Conservation (phyloP, 2,329 filamentous ascomycete species). For the Aureobasidium musti region DNA sequence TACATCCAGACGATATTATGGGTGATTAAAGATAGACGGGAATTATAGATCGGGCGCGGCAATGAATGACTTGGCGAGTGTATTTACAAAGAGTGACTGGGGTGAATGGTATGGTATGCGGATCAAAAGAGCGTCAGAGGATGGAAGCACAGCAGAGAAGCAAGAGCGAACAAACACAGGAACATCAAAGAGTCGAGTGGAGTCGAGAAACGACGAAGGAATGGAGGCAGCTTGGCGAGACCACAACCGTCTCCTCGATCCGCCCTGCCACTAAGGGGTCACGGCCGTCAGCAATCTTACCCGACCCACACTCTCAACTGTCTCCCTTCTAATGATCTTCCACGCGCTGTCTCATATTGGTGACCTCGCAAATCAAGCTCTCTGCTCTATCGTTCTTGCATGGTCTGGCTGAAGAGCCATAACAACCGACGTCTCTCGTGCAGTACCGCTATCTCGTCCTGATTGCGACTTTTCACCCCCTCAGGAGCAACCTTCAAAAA, state of each 20-base stretch:
- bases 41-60: conserved; percentile 1
- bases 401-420: not conserved
- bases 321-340: conserved; percentile 18
- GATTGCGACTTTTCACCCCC: not conserved
- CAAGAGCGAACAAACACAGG: not conserved
- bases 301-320: conserved; percentile 1
- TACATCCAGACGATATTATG: conserved; percentile 18
- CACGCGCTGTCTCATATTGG: not conserved
- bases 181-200: not conserved
- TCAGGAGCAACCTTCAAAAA: not conserved
- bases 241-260: conserved; percentile 10
- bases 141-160: conserved; percentile 8
- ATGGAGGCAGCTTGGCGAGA: not conserved
- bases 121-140: conserved; percentile 18
- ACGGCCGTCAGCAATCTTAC: not conserved
- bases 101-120: conserved; percentile 28
- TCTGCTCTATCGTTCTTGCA: conserved; percentile 10
- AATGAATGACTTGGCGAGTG: conserved; percentile 15
- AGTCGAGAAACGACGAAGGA: conserved; percentile 10
- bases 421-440: not conserved
- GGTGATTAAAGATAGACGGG: conserved; percentile 5
- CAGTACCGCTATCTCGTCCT: not conserved
- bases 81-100: conserved; percentile 37
- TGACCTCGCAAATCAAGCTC: not conserved
- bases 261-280: conserved; percentile 11